Evolutionary conservation across 345 rosid species (phyloP), one percentile per base, ranked within the genome.

Genomic region (Lumnitzera littorea): DNA sequence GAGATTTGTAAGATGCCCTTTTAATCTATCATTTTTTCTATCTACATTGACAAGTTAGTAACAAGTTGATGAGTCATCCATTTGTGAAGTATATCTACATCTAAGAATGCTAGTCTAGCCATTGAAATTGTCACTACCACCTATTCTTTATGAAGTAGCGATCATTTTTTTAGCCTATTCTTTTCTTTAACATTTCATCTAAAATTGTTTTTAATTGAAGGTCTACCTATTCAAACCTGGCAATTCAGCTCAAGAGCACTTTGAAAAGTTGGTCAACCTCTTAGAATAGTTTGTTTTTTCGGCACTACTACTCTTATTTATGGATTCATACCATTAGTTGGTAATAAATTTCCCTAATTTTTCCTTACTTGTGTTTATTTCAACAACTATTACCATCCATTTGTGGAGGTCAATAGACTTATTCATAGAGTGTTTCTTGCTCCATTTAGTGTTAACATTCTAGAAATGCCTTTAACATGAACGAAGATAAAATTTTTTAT

Each of bases 391-490:
- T 94, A 90, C 70, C 97, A 94, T 75, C 99, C 99, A 20, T 94
- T 97, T 58, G 90, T 72, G 97, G 99, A 63, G 99, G 99, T 51
- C 96, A 96, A 53, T 94, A 97, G 99, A 94, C 99, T 65, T 90
- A 87, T 79, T 84, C 97, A 61, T 69, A 86, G 96, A 94, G 76
- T 74, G 91, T 5, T 84, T 90, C 79, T 79, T 94, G 78, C 70
- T 85, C 51, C 62, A 86, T 77, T 73, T 88, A 78, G 99, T 87
- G 24, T 69, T 71, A 51, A 75, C 97, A 57, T 94, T 94, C 78
- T 96, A 89, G 81, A 87, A 88, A 71, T 91, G 97, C 51, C 77
- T 90, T 69, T 91, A 83, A 71, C 81, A 64, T 57, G 95, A 94
- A 80, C 97, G 86, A 71, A 83, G 69, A 97, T 94, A 86, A 76